These are phyloP conservation scores for Trypanosoma platydactyli DNA, from an alignment of 208 protist genomes.

Conservation along the genomic window DNA sequence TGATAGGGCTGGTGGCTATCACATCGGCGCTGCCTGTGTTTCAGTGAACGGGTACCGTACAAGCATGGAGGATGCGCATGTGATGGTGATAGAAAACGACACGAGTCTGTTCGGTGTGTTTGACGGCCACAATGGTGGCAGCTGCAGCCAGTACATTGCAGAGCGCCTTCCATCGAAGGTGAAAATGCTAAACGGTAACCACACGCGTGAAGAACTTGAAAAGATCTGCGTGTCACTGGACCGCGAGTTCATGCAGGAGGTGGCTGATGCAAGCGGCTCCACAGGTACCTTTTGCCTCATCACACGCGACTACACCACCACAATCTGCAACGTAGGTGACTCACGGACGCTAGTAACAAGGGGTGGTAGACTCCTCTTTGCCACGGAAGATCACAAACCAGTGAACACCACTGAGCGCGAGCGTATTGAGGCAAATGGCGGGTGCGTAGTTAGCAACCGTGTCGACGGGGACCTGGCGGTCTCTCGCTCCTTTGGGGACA, in stretches of 20 bases:
- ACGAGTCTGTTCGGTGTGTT: slow-evolving; percentile 85
- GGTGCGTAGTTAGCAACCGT: slow-evolving; percentile 81
- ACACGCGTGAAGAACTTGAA: slow-evolving; percentile 66
- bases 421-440: slow-evolving; percentile 87
- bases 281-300: slow-evolving; percentile 86
- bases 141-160: slow-evolving; percentile 81
- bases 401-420: slow-evolving; percentile 57
- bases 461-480: slow-evolving; percentile 94
- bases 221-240: slow-evolving; percentile 75
- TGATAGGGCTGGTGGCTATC: slow-evolving; percentile 70
- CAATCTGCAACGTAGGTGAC: slow-evolving; percentile 90
- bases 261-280: slow-evolving; percentile 59
- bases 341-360: slow-evolving; percentile 81
- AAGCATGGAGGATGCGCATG: slow-evolving; percentile 90
- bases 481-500: slow-evolving; percentile 93
- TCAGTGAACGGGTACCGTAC: slow-evolving; percentile 83
- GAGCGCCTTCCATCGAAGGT: slow-evolving; percentile 53
- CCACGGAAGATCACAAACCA: slow-evolving; percentile 93
- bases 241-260: slow-evolving; percentile 58
- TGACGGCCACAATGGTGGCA: slow-evolving; percentile 86
- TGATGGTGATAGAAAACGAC: slow-evolving; percentile 50
- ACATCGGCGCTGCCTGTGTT: slow-evolving; percentile 46
- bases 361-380: slow-evolving; percentile 62
- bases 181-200: slow-evolving; percentile 44
- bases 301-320: slow-evolving; percentile 49